Base-by-base conservation (phyloP, 176 grass and related monocot genomes). In the Phyllostachys edulis region DNA sequence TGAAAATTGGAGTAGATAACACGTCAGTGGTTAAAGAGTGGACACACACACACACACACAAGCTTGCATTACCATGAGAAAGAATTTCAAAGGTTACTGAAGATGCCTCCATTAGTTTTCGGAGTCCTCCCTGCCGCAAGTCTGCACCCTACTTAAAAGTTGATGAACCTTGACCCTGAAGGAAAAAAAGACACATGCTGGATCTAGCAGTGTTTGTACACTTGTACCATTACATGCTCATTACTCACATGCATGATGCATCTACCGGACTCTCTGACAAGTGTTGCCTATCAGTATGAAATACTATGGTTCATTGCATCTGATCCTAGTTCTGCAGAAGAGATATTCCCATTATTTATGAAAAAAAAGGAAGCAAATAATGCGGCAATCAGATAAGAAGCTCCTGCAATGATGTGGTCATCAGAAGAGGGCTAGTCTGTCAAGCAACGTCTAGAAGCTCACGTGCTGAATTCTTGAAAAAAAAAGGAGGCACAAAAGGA, bases 391-490 rank as follows among this genome's bases (percentile, higher is more conserved):
- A 49, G 83, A 82, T 79, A 83, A 68, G 79, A 23, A 49, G 54
- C 71, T 37, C 55, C 37, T 41, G 73, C 41, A 36, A 79, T 69
- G 44, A 27, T 69, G 79, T 83, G 73, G 73, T 4, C 41, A 44
- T 29, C 37, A 40, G 27, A 42, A 44, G 73, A 90, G 67, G 40
- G 40, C 67, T 8, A 1, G 29, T 68, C 60, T 20, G 36, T 1
- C 23, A 90, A 84, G 75, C 80, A 84, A 84, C 68, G 1, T 76
- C 80, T 70, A 90, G 69, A 90, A 87, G 51, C 50, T 75, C 89
- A 90, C 89, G 85, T 87, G 89, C 75, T 63, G 60, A 87, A 90
- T 79, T 61, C 40, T 23, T 85, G 37, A 24, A 39, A 18, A 57
- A 45, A 5, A 26, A 0, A 0, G 9, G 11, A 69, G 9, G 59